Base-by-base conservation (phyloP, 2,329 filamentous ascomycete species). In the Colletotrichum australisinense region DNA sequence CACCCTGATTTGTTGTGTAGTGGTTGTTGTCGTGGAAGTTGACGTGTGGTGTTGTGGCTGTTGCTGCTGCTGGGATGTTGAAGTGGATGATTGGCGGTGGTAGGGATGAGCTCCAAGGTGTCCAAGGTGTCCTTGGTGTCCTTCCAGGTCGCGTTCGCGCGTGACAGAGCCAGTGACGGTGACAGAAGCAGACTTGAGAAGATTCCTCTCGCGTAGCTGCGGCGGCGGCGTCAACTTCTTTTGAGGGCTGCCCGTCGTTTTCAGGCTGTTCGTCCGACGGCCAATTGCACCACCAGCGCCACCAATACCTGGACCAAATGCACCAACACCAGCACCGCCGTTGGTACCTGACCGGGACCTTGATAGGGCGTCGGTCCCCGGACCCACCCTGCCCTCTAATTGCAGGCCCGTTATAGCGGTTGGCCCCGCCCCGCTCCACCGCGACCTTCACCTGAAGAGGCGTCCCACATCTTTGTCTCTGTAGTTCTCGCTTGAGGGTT, bases 191-290 rank as follows among this genome's bases (percentile, higher is more conserved):
- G 26, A 32, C 30, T 55, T 64, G 52, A 73, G 66, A 9, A 73
- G 55, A 35, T 28, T 60, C 60, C 70, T 69, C 55, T 73, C 70
- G 70, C 64, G 60, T 16, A 73, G 35, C 60, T 73, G 70, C 7
- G 66, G 70, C n/a, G 70, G 70, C 46, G 70, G 70, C 66, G 66
- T 73, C 59, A 73, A 60, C 55, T 73, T 73, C 42, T 68, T 69
- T 59, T 72, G 65, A 63, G 67, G 67, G 28, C 58, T 35, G 5
- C 49, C 46, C 35, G 49, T 26, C 5, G 59, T 69, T 49, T 64
- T 64, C 35, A 49, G n/a, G 32, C 14, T 55, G 30, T 14, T 58
- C 1, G 38, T 42, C 38, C 59, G 7, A 22, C 56, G 42, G 58
- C 24, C 49, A 38, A n/a, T 35, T 14, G 26, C 22, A 30, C 42